Percentiles rank a stretch among this genome's conserved stretches.
Conservation (phyloP, 805 yeast genomes). For the Kodamaea neixiangensis region DNA sequence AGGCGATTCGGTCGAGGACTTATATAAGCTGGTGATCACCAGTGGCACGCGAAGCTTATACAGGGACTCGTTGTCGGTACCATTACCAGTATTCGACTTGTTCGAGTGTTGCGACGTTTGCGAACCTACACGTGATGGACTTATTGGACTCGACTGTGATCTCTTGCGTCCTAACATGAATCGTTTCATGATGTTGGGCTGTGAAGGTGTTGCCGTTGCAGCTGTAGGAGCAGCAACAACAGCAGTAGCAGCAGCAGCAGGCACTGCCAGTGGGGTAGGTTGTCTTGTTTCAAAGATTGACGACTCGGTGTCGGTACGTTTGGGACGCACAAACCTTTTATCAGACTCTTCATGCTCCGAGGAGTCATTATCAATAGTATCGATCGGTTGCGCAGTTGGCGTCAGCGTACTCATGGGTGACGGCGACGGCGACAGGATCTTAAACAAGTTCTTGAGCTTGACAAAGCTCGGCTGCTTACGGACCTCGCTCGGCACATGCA, state of each 20-base stretch:
- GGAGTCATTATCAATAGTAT: background rate
- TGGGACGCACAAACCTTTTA: background rate
- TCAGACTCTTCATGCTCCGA: background rate
- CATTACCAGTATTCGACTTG: background rate
- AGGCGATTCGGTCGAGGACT: background rate
- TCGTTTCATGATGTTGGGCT: constrained; percentile 1
- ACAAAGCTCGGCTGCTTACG: constrained; percentile 25
- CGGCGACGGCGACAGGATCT: constrained; percentile 8
- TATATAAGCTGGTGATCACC: background rate
- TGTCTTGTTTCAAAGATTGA: constrained; percentile 1
- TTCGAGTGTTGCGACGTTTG: background rate
- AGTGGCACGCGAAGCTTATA: background rate
- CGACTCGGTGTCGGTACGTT: background rate
- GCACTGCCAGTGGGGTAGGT: background rate
- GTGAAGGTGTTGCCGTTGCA: background rate
- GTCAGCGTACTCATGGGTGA: background rate
- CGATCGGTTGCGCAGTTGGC: background rate
- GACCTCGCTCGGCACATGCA: constrained; percentile 12
- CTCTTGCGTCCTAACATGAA: constrained; percentile 12
- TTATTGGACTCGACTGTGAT: constrained; percentile 13
- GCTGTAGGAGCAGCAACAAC: too few relatives aligned
- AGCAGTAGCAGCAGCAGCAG: too few relatives aligned
- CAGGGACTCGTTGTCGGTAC: background rate
- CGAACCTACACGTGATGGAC: constrained; percentile 1
- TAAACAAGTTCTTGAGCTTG: constrained; percentile 32